Base-by-base conservation (phyloP, 768 basidiomycete genomes). In the Lepiota venenata region DNA sequence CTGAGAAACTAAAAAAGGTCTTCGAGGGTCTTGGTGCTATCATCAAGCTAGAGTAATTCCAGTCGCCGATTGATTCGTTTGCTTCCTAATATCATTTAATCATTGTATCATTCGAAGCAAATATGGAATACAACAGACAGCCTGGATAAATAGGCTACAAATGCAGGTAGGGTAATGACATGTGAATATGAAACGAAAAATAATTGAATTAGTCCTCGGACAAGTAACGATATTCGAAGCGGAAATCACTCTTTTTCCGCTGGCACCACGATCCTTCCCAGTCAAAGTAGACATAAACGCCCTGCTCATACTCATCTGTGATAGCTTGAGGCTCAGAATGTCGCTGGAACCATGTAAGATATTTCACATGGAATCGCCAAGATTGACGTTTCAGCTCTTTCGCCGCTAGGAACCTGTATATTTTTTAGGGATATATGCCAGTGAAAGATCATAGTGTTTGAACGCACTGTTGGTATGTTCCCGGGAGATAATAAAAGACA, bases 181-280 rank as follows among this genome's bases (percentile, higher is more conserved):
- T 38, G 50, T 45, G 25, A 51, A 46, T 35, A 56, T 52, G 18
- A 44, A 38, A 53, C 32, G 52, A 46, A 44, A 44, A 52, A 47
- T 50, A 42, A 52, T 35, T 53, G n/a, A 49, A 62, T 78, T 69
- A 93, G 68, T 96, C 93, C 69, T 96, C 93, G 2, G 91, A 93
- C 51, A 96, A 76, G 75, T 95, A 95, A 58, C 93, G 91, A 70
- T 96, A 96, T 72, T 95, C 90, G 64, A 93, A 98, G 21, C 93
- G 86, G 80, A 98, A 99, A 69, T 98, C 95, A 66, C 88, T 87
- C 79, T 99, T 99, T 77, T 94, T 93, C 66, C 96, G 81, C 68
- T 96, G 93, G 69, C 94, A 97, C 97, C 96, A 99, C 59, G 91
- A 92, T 47, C 93, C 93, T 69, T 98, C 95, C 95, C 95, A 98